phyloP scores from a whole-genome alignment of 257 asterid species.

The Solanum sparsipilum region DNA sequence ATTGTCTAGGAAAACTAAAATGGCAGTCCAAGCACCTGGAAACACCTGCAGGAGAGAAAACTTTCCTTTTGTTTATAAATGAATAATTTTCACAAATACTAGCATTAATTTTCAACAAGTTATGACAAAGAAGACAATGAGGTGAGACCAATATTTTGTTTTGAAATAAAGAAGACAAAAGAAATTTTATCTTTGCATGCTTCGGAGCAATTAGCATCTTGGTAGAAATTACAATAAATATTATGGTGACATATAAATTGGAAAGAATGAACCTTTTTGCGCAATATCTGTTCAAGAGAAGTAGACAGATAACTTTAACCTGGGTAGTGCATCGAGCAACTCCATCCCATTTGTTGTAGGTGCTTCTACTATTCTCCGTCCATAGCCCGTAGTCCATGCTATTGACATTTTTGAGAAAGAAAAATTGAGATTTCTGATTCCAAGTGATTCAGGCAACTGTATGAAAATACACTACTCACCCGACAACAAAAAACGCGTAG shows the following conservation, averaged over 20 bases:
- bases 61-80: not conserved
- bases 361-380: slow-evolving; percentile 82
- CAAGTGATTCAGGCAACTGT: not conserved
- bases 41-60: slow-evolving; percentile 41
- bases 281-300: not conserved
- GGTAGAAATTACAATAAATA: not conserved
- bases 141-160: not conserved
- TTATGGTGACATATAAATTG: not conserved
- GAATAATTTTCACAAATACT: not conserved
- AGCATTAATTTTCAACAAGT: not conserved
- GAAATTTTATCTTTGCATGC: not conserved
- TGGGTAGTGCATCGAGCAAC: slow-evolving; percentile 94
- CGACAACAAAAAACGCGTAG: slow-evolving; percentile 88
- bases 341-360: slow-evolving; percentile 93
- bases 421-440: slow-evolving; percentile 1
- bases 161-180: not conserved
- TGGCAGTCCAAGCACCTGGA: slow-evolving; percentile 96
- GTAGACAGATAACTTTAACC: slow-evolving; percentile 22
- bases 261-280: not conserved
- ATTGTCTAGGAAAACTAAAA: slow-evolving; percentile 70
- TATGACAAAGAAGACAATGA: not conserved
- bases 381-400: slow-evolving; percentile 95
- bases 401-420: not conserved
- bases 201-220: not conserved
- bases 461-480: slow-evolving; percentile 38